phyloP scores from a whole-genome alignment of 345 rosid species.

The Salix viminalis region DNA sequence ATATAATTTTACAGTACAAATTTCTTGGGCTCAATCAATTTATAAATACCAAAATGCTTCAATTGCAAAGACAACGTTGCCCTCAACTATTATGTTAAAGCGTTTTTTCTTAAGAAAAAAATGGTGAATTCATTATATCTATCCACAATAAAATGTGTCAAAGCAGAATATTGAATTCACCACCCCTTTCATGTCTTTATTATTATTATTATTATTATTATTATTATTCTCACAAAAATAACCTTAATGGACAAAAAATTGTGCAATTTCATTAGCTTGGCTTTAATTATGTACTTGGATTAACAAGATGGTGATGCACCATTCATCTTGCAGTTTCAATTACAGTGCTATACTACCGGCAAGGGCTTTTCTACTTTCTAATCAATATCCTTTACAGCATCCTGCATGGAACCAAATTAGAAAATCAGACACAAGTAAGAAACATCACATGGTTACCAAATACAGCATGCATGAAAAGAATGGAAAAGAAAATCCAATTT shows the following conservation, averaged over 20 bases:
- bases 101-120: no score
- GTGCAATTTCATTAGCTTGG: neutral
- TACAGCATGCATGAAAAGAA: neutral
- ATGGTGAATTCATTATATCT: no score
- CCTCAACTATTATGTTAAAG: no score
- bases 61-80: no score
- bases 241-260: neutral
- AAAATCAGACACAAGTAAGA: neutral
- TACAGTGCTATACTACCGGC: neutral
- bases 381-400: slow-evolving; percentile 66
- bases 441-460: neutral
- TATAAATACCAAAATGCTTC: no score
- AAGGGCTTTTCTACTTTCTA: slow-evolving; percentile 15
- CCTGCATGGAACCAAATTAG: slow-evolving; percentile 37
- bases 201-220: no score
- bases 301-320: slow-evolving; percentile 11
- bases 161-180: no score
- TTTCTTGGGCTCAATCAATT: no score
- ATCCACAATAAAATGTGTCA: no score
- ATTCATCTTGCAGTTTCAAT: slow-evolving; percentile 6
- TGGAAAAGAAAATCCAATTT: neutral
- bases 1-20: no score
- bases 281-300: neutral
- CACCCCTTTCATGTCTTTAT: no score
- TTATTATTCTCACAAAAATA: no score